These are phyloP conservation scores for Arthrobotrys pseudoclavata DNA, from an alignment of 2,329 filamentous ascomycete species.

Conservation along the genomic window DNA sequence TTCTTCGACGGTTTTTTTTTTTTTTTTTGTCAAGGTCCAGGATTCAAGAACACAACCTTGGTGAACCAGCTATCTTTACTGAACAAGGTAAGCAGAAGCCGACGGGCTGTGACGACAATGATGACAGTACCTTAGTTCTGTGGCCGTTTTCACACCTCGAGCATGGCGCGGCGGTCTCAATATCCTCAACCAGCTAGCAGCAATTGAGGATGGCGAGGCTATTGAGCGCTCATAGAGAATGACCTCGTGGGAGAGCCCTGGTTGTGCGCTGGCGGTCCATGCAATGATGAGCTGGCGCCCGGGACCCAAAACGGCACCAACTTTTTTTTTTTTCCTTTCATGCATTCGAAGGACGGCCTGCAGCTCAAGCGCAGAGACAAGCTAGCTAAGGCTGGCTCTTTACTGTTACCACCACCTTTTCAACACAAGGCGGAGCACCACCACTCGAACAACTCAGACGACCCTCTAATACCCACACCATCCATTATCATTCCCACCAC, in stretches of 20 bases:
- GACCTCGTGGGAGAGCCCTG: slow-evolving; percentile 15
- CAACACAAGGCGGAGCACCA: slow-evolving; percentile 54
- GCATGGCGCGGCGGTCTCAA: slow-evolving; percentile 48
- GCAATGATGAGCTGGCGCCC: slow-evolving; percentile 44
- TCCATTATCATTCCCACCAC: background rate
- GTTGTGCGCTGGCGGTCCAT: slow-evolving; percentile 42
- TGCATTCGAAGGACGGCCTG: slow-evolving; percentile 8
- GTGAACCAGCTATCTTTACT: slow-evolving; percentile 56
- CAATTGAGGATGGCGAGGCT: slow-evolving; percentile 28
- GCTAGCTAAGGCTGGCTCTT: slow-evolving; percentile 15
- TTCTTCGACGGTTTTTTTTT: slow-evolving; percentile 16
- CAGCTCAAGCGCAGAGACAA: slow-evolving; percentile 1
- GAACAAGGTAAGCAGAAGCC: slow-evolving; percentile 60
- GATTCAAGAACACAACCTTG: slow-evolving; percentile 50
- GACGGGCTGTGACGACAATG: slow-evolving; percentile 56
- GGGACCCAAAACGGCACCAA: slow-evolving; percentile 14
- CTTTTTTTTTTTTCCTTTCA: background rate
- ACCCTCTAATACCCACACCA: slow-evolving; percentile 6
- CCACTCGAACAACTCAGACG: slow-evolving; percentile 41
- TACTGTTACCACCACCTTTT: slow-evolving; percentile 10
- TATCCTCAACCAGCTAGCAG: slow-evolving; percentile 31
- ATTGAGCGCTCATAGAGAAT: slow-evolving; percentile 8
- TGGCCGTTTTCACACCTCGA: slow-evolving; percentile 40
- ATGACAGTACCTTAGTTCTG: slow-evolving; percentile 50
- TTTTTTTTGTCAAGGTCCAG: slow-evolving; percentile 44